Evolutionary conservation across 768 basidiomycete genomes (phyloP), one percentile per base, ranked within the genome.

Genomic region (Porpolomopsis calyptriformis): DNA sequence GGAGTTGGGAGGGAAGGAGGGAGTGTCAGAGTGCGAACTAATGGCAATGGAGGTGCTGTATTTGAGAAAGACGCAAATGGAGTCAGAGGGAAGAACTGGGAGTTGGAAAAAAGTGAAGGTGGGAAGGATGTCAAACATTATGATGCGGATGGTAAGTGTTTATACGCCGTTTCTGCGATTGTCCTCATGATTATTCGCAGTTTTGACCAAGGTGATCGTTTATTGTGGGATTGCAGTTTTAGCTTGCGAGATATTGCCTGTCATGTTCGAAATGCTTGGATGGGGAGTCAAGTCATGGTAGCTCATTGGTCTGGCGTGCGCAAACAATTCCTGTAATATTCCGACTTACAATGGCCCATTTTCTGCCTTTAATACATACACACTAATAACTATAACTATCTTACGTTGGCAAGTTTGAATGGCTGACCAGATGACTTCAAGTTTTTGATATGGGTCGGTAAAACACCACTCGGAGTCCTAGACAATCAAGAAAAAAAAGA

Each of bases 181-280:
- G 50, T 27, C 29, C 34, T 25, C 10, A 18, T 20, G 49, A 25
- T 35, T 33, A 22, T 41, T 10, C 38, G 20, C 40, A 90, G 89
- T 92, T 6, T 62, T 92, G 50, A 92, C 90, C 22, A 93, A 92
- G 66, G 80, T 92, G 10, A 78, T 89, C 36, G 91, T 93, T 4
- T 94, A 97, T 59, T 72, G 76, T 42, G 92, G 93, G 0, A 94
- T 98, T 49, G 89, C 76, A 0, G 61, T 84, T 10, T 57, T 92
- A 9, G 76, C 81, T 2, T 62, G 67, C 11, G 78, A 83, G 52
- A 61, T 68, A 0, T 66, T 82, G 25, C 89, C 89, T 0, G 64
- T 81, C 10, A 59, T 77, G 54, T 90, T 87, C 53, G 78, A 83
- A 53, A 43, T 75, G 2, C 53, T 85, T 5, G 84, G 80, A 1